These are phyloP conservation scores for Fragilariopsis cylindrus DNA, from an alignment of 108 stramenopile species.

Conservation along the genomic window DNA sequence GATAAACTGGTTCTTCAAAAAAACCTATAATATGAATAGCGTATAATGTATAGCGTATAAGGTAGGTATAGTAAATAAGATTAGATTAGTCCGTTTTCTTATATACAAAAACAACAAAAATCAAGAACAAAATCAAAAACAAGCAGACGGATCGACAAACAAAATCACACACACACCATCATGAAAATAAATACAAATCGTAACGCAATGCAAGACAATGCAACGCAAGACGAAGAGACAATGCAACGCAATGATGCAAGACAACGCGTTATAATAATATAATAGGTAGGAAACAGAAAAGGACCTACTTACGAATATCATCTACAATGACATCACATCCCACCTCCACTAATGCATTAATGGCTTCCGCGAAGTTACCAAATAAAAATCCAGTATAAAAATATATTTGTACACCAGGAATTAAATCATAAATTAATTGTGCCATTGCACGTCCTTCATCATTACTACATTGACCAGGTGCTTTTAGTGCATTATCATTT, in stretches of 20 bases:
- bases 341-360: conserved; percentile 6
- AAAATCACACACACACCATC: no score
- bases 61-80: no score
- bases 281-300: not conserved
- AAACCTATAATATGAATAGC: not conserved
- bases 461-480: not conserved
- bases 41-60: no score
- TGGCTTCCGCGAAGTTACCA: conserved; percentile 6
- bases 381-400: conserved; percentile 5
- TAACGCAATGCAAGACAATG: no score
- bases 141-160: no score
- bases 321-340: conserved; percentile 32
- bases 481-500: not conserved
- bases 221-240: no score
- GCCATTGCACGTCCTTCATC: conserved; percentile 45
- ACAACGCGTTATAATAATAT: not conserved
- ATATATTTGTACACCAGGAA: conserved; percentile 8
- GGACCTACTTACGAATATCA: conserved; percentile 13
- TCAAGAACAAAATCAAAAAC: not conserved
- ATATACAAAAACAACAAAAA: not conserved
- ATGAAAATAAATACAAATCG: no score
- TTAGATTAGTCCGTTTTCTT: no score
- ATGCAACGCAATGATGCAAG: no score
- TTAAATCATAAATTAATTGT: conserved; percentile 38
- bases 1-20: conserved; percentile 22